Percentiles rank a stretch among this genome's conserved stretches.
Conservation (phyloP, 768 basidiomycete genomes). For the Infundibulicybe gibba region DNA sequence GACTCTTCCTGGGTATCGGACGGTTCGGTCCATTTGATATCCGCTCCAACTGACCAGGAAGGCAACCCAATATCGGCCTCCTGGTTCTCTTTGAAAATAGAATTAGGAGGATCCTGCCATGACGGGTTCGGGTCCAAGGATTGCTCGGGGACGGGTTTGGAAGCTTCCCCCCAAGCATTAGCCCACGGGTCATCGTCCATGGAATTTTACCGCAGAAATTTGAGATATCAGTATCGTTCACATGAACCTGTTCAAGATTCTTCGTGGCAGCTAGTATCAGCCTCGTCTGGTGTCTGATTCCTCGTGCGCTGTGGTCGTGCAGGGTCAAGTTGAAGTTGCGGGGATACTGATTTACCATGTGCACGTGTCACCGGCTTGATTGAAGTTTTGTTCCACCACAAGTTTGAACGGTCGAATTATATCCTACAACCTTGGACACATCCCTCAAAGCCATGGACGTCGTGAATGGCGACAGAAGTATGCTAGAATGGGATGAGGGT, state of each 20-base stretch:
- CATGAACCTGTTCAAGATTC: background rate
- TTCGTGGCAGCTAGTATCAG: background rate
- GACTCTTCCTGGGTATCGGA: conserved; percentile 28
- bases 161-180: conserved; percentile 61
- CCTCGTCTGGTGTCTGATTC: background rate
- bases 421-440: conserved; percentile 1
- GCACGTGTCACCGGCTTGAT: conserved; percentile 1
- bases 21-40: conserved; percentile 44
- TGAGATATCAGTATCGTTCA: background rate
- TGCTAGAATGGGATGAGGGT: conserved; percentile 68
- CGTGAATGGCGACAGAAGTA: conserved; percentile 29
- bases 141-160: conserved; percentile 16
- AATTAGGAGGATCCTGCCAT: conserved; percentile 1
- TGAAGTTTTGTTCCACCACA: background rate
- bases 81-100: conserved; percentile 27
- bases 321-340: background rate
- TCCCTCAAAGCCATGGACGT: conserved; percentile 27
- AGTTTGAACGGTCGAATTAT: background rate
- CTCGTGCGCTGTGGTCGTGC: background rate
- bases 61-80: conserved; percentile 57
- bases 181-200: conserved; percentile 77
- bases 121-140: conserved; percentile 4
- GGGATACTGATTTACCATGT: conserved; percentile 2
- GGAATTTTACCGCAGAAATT: background rate
- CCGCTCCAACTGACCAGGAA: conserved; percentile 50